These are phyloP conservation scores for Pestalotiopsis sp. DNA, from an alignment of 2,329 filamentous ascomycete genomes.

Conservation along the genomic window DNA sequence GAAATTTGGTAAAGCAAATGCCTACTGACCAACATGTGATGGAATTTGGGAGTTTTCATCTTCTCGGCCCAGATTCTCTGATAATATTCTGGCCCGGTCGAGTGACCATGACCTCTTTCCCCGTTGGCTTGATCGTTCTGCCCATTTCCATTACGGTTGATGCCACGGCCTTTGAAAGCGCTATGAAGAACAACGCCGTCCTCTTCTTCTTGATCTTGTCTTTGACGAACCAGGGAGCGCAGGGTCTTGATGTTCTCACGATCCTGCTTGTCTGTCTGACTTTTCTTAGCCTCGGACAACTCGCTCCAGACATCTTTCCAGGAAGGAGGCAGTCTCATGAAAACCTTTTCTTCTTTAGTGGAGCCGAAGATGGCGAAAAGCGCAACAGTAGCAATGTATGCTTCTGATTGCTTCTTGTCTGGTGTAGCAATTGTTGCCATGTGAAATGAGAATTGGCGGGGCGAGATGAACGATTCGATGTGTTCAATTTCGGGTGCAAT, in stretches of 20 bases:
- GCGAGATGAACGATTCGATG: slow-evolving; percentile 47
- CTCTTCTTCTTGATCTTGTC: slow-evolving; percentile 70
- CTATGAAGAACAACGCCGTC: slow-evolving; percentile 77
- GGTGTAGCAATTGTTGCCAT: slow-evolving; percentile 78
- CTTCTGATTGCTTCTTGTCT: slow-evolving; percentile 80
- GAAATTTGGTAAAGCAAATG: neutral
- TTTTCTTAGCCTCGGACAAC: slow-evolving; percentile 71
- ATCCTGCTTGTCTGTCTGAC: slow-evolving; percentile 70
- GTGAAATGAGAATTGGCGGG: slow-evolving; percentile 65
- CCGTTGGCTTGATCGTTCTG: slow-evolving; percentile 48
- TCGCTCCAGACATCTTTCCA: slow-evolving; percentile 91
- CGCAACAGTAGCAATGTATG: slow-evolving; percentile 79
- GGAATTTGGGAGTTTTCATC: slow-evolving; percentile 62
- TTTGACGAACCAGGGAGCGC: slow-evolving; percentile 69
- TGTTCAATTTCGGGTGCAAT: slow-evolving; percentile 41
- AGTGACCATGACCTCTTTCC: slow-evolving; percentile 45
- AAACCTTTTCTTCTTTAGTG: slow-evolving; percentile 83
- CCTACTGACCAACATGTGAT: slow-evolving; percentile 72
- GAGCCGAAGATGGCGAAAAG: slow-evolving; percentile 80
- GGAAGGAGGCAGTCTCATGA: slow-evolving; percentile 72
- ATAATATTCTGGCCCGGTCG: slow-evolving; percentile 50
- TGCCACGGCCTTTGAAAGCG: slow-evolving; percentile 68
- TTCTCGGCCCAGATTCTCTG: slow-evolving; percentile 65
- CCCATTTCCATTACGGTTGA: slow-evolving; percentile 49
- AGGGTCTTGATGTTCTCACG: slow-evolving; percentile 69